These are phyloP conservation scores for Tetrahymena elliotti DNA, from an alignment of 73 alveolate genomes.

Conservation along the genomic window DNA sequence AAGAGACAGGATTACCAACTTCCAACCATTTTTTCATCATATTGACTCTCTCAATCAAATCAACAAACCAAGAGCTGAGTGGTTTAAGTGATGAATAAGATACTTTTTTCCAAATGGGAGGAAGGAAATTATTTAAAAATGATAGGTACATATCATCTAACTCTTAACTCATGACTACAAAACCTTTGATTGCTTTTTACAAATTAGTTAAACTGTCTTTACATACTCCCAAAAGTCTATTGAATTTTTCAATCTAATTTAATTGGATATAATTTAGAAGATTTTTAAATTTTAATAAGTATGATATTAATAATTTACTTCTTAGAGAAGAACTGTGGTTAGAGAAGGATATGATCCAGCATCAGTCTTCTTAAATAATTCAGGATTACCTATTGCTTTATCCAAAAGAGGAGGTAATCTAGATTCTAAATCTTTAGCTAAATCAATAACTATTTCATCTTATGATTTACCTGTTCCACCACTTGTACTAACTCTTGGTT, in stretches of 20 bases:
- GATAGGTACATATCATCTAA: conserved; percentile 80
- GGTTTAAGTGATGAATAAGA: conserved; percentile 82
- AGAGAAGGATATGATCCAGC: conserved; percentile 71
- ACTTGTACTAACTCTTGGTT: conserved; percentile 78
- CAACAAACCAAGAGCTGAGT: conserved; percentile 80
- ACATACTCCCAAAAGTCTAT: conserved; percentile 62
- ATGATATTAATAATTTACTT: conserved; percentile 25
- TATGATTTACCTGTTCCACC: conserved; percentile 75
- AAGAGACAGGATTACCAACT: conserved; percentile 81
- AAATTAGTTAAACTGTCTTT: conserved; percentile 56
- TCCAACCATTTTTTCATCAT: conserved; percentile 79
- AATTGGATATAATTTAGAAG: no score
- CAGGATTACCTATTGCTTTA: conserved; percentile 55
- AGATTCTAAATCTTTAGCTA: conserved; percentile 56
- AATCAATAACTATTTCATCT: conserved; percentile 74
- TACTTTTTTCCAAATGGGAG: conserved; percentile 73
- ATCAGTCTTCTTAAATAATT: conserved; percentile 12
- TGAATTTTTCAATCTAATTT: conserved; percentile 69
- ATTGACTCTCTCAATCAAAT: conserved; percentile 70
- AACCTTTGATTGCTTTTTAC: conserved; percentile 79
- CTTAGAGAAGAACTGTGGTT: conserved; percentile 79
- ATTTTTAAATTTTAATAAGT: no score
- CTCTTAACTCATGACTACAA: conserved; percentile 78
- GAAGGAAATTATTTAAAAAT: conserved; percentile 67
- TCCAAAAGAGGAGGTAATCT: conserved; percentile 67